A percentile compares a stretch with the other conserved stretches of the same genome.
Conservation (phyloP, 345 rosid genomes). For the Garcia nutans region DNA sequence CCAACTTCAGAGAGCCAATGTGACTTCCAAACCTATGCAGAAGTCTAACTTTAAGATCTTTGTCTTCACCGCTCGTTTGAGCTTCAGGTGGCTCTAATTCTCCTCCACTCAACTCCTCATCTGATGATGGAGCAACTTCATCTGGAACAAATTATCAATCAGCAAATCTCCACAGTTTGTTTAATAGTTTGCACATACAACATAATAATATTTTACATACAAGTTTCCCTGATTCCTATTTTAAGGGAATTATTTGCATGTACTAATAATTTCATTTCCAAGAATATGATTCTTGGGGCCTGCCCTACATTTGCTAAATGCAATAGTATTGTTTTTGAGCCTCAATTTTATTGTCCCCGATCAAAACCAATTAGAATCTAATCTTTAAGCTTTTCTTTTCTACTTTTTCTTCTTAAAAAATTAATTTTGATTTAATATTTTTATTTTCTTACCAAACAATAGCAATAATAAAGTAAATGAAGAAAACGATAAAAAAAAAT, state of each 20-base stretch:
- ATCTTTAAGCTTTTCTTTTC: neutral
- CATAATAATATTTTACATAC: neutral
- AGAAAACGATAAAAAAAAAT: neutral
- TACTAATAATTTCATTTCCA: neutral
- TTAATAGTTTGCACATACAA: neutral
- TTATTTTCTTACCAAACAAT: too few species aligned
- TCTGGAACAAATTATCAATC: constrained; percentile 30
- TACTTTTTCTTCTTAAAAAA: too few species aligned
- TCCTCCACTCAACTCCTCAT: constrained; percentile 58
- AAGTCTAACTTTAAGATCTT: constrained; percentile 31
- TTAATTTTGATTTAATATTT: too few species aligned
- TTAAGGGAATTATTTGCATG: neutral
- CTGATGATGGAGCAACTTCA: constrained; percentile 60
- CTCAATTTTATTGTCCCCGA: neutral
- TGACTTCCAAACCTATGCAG: constrained; percentile 33
- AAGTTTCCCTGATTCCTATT: neutral
- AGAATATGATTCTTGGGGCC: neutral
- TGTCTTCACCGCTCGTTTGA: constrained; percentile 29
- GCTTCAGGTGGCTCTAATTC: constrained; percentile 25
- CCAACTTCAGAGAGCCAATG: constrained; percentile 28
- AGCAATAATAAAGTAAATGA: too few species aligned
- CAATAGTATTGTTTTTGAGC: too few species aligned
- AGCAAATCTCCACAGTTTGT: neutral
- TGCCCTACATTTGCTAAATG: neutral
- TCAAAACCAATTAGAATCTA: neutral